Evolutionary conservation across 2,329 filamentous ascomycete genomes (phyloP), one percentile per base, ranked within the genome.

Genomic region (Macrophomina pseudophaseolina): DNA sequence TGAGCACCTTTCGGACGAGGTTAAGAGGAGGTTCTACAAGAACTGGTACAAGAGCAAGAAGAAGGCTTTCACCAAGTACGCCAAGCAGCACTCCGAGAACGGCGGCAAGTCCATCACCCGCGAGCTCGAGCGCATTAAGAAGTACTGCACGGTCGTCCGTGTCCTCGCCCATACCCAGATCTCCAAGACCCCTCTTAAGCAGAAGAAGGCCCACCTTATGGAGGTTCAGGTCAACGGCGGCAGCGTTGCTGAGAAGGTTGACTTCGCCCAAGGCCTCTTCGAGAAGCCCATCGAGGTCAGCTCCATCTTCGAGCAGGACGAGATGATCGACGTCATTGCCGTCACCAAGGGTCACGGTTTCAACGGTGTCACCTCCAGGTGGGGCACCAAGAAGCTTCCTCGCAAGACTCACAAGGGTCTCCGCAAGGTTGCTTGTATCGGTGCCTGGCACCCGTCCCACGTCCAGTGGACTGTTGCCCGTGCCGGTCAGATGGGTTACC

Each of bases 41-140:
- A 99, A 99, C 91, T 99, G 95, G 95, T 99, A 99, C 92, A 97
- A 97, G 91, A 93, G 90, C 89, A 99, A 99, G 94, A 98, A 97
- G 93, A 99, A 99, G 94, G 95, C 95, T 71, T 99, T 99, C 88
- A 99, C 95, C 89, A 97, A 97, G 89, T 99, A 99, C 87, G 93
- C 95, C 88, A 99, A 98, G 93, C 94, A 97, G 90, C 93, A 98
- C 91, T 93, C 94, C 72, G 94, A 98, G 88, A 90, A 85, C 87
- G 91, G 84, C 85, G 94, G 93, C 79, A 86, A 92, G 76, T 93
- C 92, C 80, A 91, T 98, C 87, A 93, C 91, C 84, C 92, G 92
- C 81, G 95, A 99, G 86, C 90, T 99, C 81, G 95, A 98, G 91
- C 94, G 95, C 85, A 98, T 99, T 86, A 97, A 97, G 93, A 98